phyloP scores from a whole-genome alignment of 148 eudicot genomes.

The Rhododendron griersonianum region DNA sequence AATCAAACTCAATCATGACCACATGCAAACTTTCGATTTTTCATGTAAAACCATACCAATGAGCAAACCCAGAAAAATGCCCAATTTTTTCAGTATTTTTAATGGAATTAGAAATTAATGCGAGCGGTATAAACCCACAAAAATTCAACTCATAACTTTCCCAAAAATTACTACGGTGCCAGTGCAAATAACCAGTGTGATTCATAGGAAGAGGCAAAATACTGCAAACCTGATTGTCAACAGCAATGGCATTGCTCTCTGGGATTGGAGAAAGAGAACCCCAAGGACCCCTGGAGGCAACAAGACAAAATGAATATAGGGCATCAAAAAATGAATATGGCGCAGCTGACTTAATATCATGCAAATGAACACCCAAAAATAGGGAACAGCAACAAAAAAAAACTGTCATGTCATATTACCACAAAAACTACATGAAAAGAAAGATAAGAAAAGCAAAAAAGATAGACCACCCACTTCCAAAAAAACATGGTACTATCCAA shows the following conservation, averaged over 20 bases:
- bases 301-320: not conserved
- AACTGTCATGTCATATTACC: not conserved
- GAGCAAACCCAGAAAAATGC: not conserved
- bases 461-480: not conserved
- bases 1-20: not conserved
- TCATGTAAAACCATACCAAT: not conserved
- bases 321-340: not conserved
- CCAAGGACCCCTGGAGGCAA: constrained; percentile 83
- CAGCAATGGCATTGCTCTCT: constrained; percentile 91
- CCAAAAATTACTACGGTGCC: not conserved
- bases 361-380: not conserved
- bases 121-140: not conserved
- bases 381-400: not conserved
- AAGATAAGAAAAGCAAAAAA: not conserved
- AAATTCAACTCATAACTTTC: not conserved
- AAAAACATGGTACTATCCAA: not conserved
- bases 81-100: not conserved
- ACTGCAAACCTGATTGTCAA: constrained; percentile 59
- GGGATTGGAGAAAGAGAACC: constrained; percentile 89
- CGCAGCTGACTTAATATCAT: not conserved
- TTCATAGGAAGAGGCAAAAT: constrained; percentile 4
- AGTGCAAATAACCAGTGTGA: not conserved
- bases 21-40: not conserved
- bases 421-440: not conserved
- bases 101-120: not conserved